A percentile compares a stretch with the other conserved stretches of the same genome.
Conservation (phyloP, 805 yeast genomes). For the Ogataea wickerhamii region DNA sequence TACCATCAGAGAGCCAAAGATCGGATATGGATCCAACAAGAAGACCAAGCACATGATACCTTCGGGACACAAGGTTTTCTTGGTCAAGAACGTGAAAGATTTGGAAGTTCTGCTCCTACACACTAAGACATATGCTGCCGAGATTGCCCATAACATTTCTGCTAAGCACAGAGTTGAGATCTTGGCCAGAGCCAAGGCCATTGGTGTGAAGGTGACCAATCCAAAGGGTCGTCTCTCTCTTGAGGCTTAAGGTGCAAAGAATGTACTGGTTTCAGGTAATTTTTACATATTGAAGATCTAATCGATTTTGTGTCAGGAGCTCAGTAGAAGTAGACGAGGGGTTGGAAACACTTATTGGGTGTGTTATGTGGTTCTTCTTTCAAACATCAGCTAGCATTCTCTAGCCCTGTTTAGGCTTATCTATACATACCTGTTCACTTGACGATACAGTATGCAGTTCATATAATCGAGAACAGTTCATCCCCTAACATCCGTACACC, state of each 20-base stretch:
- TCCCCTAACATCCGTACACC: too few relatives aligned
- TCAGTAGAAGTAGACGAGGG: too few relatives aligned
- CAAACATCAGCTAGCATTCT: too few relatives aligned
- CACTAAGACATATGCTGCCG: slow-evolving; percentile 99
- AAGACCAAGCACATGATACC: slow-evolving; percentile 94
- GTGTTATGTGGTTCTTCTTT: too few relatives aligned
- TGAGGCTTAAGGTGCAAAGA: slow-evolving; percentile 68
- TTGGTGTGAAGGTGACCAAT: slow-evolving; percentile 98
- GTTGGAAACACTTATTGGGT: too few relatives aligned
- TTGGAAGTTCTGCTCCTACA: slow-evolving; percentile 94
- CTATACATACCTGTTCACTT: too few relatives aligned
- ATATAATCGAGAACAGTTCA: too few relatives aligned
- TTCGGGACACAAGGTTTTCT: slow-evolving; percentile 97
- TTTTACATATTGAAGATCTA: slow-evolving; percentile 14
- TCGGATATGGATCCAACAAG: slow-evolving; percentile 99
- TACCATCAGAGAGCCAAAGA: slow-evolving; percentile 97
- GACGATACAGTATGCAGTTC: too few relatives aligned
- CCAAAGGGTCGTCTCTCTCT: slow-evolving; percentile 97
- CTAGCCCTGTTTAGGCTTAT: too few relatives aligned
- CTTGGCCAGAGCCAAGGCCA: slow-evolving; percentile 94
- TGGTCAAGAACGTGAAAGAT: slow-evolving; percentile 89
- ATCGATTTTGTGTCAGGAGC: too few relatives aligned
- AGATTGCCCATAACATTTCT: slow-evolving; percentile 98
- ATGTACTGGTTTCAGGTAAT: slow-evolving; percentile 5
- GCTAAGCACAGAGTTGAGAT: slow-evolving; percentile 97